Conservation (phyloP, 805 yeast species). For the Candida sphagnicola region DNA sequence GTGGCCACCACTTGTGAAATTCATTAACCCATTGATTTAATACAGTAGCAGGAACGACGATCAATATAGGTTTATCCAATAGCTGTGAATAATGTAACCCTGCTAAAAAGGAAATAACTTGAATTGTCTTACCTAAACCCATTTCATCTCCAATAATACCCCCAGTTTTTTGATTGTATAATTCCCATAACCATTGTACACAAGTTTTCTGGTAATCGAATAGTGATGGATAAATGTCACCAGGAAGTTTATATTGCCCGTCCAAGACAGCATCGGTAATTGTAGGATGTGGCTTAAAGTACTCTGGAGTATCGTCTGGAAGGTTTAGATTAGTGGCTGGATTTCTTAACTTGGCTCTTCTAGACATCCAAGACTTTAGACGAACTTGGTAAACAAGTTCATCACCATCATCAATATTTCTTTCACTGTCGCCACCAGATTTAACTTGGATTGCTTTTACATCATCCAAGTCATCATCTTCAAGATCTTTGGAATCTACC, state of each 20-base stretch:
- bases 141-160: constrained; percentile 97
- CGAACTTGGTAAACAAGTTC: constrained; percentile 60
- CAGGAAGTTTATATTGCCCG: constrained; percentile 72
- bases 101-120: constrained; percentile 85
- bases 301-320: constrained; percentile 42
- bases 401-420: constrained; percentile 77
- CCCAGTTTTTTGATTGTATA: constrained; percentile 84
- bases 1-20: constrained; percentile 98
- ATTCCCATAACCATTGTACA: constrained; percentile 96
- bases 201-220: constrained; percentile 95
- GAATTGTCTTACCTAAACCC: constrained; percentile 97
- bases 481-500: constrained; percentile 7
- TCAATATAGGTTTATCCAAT: constrained; percentile 70
- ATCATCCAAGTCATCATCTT: constrained; percentile 7
- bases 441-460: constrained; percentile 2
- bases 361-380: constrained; percentile 53
- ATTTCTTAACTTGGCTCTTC: constrained; percentile 45
- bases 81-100: constrained; percentile 80
- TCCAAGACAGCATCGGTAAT: constrained; percentile 72
- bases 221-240: constrained; percentile 80
- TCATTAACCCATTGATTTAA: constrained; percentile 97
- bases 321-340: constrained; percentile 37
- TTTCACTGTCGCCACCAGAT: constrained; percentile 15
- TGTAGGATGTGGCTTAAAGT: constrained; percentile 74
- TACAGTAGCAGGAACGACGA: constrained; percentile 97